phyloP scores from a whole-genome alignment of 192 early-diverging fungal genomes.

The Phlyctochytrium arcticum region DNA sequence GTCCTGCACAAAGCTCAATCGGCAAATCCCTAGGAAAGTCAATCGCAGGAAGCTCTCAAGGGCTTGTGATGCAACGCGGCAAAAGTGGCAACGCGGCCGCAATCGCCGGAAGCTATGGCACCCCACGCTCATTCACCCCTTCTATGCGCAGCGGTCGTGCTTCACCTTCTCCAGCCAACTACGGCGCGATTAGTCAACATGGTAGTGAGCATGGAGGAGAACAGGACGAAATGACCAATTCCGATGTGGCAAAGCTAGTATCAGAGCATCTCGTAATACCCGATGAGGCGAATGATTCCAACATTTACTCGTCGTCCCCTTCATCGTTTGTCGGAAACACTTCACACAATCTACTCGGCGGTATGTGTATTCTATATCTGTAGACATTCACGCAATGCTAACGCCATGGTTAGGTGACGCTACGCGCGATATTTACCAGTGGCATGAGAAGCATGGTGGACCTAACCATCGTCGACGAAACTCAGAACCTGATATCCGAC shows the following conservation, averaged over 20 bases:
- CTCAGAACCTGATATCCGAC: constrained; percentile 38
- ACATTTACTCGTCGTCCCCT: not conserved
- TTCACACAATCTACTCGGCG: constrained; percentile 35
- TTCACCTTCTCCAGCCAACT: not conserved
- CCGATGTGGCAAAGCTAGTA: constrained; percentile 23
- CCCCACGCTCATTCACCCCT: constrained; percentile 13
- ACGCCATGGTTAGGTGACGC: constrained; percentile 54
- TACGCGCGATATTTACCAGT: constrained; percentile 87
- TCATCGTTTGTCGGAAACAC: constrained; percentile 29
- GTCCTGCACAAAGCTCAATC: not conserved
- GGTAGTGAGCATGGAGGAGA: not conserved
- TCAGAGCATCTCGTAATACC: constrained; percentile 35
- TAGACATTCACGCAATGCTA: not conserved
- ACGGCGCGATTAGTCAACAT: too few relatives aligned
- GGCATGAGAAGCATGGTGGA: constrained; percentile 57
- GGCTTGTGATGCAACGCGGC: not conserved
- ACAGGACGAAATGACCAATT: not conserved
- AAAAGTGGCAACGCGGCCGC: not conserved
- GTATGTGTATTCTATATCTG: constrained; percentile 3
- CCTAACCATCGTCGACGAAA: constrained; percentile 27
- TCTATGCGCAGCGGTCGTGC: not conserved
- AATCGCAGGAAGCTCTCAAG: not conserved
- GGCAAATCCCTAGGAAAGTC: not conserved
- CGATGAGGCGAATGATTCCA: not conserved
- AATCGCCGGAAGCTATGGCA: not conserved